Percentiles rank a stretch among this genome's conserved stretches.
Conservation (phyloP, 495 filamentous ascomycete genomes). For the Cercophora sp. region DNA sequence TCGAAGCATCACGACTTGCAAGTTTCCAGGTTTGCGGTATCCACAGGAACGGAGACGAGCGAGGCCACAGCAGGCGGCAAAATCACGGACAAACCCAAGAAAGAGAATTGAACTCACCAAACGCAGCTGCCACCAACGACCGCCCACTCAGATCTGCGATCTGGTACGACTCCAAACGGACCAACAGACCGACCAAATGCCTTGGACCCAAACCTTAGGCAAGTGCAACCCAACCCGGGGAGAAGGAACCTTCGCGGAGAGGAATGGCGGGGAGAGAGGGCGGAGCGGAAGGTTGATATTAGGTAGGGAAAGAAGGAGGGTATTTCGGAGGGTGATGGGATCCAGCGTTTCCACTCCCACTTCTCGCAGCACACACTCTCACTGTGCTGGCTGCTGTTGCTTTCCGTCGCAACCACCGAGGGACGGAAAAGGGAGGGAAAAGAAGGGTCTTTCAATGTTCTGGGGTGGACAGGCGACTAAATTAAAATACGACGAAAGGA, state of each 20-base stretch:
- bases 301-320: not conserved
- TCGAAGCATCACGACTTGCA: slow-evolving; percentile 1
- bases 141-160: not conserved
- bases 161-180: slow-evolving; percentile 2
- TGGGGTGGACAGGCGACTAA: slow-evolving; percentile 17
- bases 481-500: slow-evolving; percentile 17
- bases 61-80: slow-evolving; percentile 5
- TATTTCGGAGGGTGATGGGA: slow-evolving; percentile 3
- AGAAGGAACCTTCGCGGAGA: not conserved
- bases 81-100: not conserved
- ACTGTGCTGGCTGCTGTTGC: slow-evolving; percentile 12
- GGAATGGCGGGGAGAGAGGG: not conserved
- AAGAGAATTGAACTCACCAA: too few relatives aligned
- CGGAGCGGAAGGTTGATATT: not conserved
- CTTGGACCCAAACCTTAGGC: slow-evolving; percentile 6
- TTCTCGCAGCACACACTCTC: slow-evolving; percentile 7
- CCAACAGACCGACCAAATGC: slow-evolving; percentile 13
- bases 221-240: not conserved
- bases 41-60: slow-evolving; percentile 9
- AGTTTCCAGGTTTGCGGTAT: slow-evolving; percentile 4
- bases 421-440: slow-evolving; percentile 7
- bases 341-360: slow-evolving; percentile 12
- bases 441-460: slow-evolving; percentile 11
- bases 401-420: slow-evolving; percentile 16
- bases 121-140: too few relatives aligned